Percentiles rank a stretch among this genome's conserved stretches.
phyloP scores from a whole-genome alignment of 2,329 filamentous ascomycete species.

The Aspergillus unguis region DNA sequence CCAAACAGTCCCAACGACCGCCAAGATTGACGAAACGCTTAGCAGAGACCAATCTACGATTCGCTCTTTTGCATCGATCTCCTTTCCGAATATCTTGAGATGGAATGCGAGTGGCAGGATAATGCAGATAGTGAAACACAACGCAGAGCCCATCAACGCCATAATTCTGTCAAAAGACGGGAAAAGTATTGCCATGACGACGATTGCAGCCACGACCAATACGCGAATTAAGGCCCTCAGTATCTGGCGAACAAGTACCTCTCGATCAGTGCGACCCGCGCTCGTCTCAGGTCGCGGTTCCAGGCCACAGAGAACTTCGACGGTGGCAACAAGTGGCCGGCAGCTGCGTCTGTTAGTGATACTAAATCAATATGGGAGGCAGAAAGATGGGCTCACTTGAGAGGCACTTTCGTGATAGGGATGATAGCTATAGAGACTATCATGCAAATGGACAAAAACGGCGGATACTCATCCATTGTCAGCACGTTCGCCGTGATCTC shows the following conservation, averaged over 20 bases:
- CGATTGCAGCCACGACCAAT: conserved; percentile 65
- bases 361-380: neutral
- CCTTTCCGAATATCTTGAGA: conserved; percentile 77
- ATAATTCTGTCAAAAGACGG: conserved; percentile 87
- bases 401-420: conserved; percentile 88
- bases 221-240: conserved; percentile 63
- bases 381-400: conserved; percentile 55
- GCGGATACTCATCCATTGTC: conserved; percentile 68
- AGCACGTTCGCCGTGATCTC: conserved; percentile 92
- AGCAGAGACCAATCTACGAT: conserved; percentile 67
- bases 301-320: conserved; percentile 77
- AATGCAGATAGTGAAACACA: conserved; percentile 93
- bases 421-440: conserved; percentile 88
- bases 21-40: conserved; percentile 65
- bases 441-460: conserved; percentile 70
- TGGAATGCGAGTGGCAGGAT: conserved; percentile 88
- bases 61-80: conserved; percentile 64
- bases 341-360: conserved; percentile 48
- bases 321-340: conserved; percentile 79
- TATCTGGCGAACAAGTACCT: conserved; percentile 53
- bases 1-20: conserved; percentile 76
- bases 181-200: conserved; percentile 69
- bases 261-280: conserved; percentile 23
- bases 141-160: conserved; percentile 81
- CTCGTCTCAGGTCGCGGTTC: conserved; percentile 48